Evolutionary conservation across 106 monocot genomes (phyloP), one percentile per base, ranked within the genome.

Genomic region (Ottelia alismoides): DNA sequence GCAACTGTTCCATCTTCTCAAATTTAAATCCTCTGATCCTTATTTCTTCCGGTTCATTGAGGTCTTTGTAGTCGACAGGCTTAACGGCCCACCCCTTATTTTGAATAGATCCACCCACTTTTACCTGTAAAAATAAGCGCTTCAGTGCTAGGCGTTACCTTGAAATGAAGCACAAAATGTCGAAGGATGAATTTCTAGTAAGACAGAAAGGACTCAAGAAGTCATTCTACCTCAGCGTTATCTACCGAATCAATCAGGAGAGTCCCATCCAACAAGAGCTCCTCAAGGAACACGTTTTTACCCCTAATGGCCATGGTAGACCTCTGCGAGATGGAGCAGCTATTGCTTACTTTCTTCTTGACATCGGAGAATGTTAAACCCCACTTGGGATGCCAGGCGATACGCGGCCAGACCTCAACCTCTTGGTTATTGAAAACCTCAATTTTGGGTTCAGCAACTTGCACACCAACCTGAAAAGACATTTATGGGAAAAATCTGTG

Each of bases 401-500:
- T 69, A 24, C 88, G 77, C 25, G 94, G 81, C 94, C 94, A 94
- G 45, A 94, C 84, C 70, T 94, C 94, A 22, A 94, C 81, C 61
- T 88, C 94, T 81, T 94, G 94, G 3, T 73, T 74, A 62, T 88
- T 88, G 70, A 94, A 94, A 25, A 61, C 65, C 30, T 72, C 76
- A 27, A 53, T 18, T 21, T 66, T 50, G 45, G 93, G 93, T 32
- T 84, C 83, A 16, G 70, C 68, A 56, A 93, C 69, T 24, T 70
- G 32, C 3, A 73, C 67, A 32, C 88, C 94, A 76, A 84, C 88
- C 94, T 94, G 18, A 68, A 67, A 24, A 52, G 25, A 23, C 20
- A n/a, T n/a, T n/a, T n/a, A n/a, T n/a, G n/a, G 31, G n/a, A n/a
- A 2, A 29, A 12, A 24, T 22, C 20, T 54, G 18, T 48, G 49